Percentiles rank a stretch among this genome's conserved stretches.
phyloP scores from a whole-genome alignment of 1,284 basidiomycete genomes.

The Violaceomyces palustris region DNA sequence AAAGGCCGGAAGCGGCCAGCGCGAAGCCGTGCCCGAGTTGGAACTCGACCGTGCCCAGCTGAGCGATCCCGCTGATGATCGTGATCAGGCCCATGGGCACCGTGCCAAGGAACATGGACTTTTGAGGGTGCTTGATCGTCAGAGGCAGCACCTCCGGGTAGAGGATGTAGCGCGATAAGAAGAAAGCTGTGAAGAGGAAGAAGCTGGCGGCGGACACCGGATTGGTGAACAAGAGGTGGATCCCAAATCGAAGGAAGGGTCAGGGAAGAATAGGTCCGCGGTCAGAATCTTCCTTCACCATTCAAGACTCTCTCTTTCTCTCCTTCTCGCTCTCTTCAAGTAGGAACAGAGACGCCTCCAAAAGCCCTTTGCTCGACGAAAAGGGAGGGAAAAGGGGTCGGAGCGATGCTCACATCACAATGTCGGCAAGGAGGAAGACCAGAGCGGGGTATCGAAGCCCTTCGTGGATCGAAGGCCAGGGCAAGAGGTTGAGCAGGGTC shows the following conservation, averaged over 20 bases:
- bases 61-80: conserved; percentile 34
- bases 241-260: neutral
- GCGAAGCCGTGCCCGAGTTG: conserved; percentile 22
- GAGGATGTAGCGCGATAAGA: conserved; percentile 32
- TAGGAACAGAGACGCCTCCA: too few relatives aligned
- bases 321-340: too few relatives aligned
- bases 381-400: conserved; percentile 1
- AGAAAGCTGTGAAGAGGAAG: conserved; percentile 27
- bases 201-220: conserved; percentile 3
- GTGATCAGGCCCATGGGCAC: conserved; percentile 40
- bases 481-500: conserved; percentile 29
- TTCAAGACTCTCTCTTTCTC: too few relatives aligned
- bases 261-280: too few relatives aligned
- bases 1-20: conserved; percentile 24
- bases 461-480: conserved; percentile 19
- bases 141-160: conserved; percentile 38
- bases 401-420: conserved; percentile 6
- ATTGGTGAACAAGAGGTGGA: conserved; percentile 1
- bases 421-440: conserved; percentile 23
- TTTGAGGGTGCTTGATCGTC: conserved; percentile 42
- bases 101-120: conserved; percentile 37
- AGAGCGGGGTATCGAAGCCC: conserved; percentile 17
- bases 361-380: conserved; percentile 1
- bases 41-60: conserved; percentile 30
- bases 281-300: too few relatives aligned